Evolutionary conservation across 2,329 filamentous ascomycete genomes (phyloP), one percentile per base, ranked within the genome.

Genomic region (Magnaporthiopsis rhizophila): DNA sequence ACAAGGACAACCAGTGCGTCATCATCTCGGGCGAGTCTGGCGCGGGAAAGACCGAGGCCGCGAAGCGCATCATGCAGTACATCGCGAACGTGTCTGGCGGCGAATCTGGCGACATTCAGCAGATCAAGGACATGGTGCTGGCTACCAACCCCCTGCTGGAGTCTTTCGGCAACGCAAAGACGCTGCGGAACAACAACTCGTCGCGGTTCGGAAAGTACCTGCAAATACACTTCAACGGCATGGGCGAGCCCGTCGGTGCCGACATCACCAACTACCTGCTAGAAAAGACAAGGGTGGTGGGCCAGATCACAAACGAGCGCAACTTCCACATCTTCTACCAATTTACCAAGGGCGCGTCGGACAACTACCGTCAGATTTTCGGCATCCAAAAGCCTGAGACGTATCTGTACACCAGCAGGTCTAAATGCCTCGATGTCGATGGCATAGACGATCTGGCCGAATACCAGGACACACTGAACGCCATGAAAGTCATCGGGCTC

Each of bases 271-370:
- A 99, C 76, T 99, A 99, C 73, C 83, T 99, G 30, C 83, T 99
- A 63, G 95, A 99, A 76, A 98, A 98, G 81, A 89, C 91, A 61
- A 86, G 95, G 79, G 95, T 99, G 24, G 92, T 97, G 12, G 92
- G 94, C 21, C 95, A 98, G 79, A 98, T 98, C 70, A 83, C 80
- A 65, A 96, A 97, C 75, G 95, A 99, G 83, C 87, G 95, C 70
- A 98, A 97, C 78, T 99, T 99, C 77, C 95, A 99, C 78, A 98
- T 99, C 72, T 99, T 99, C 76, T 99, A 99, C 78, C 95, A 99
- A 76, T 97, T 98, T 76, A 91, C 95, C 60, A 99, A 98, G 78
- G 92, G 91, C 4, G 94, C 94, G 12, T 90, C 92, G n/a, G 83
- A 89, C 69, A 86, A 89, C 65, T 96, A 98, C 77, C 84, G 92